These are phyloP conservation scores for Ganoderma sp. DNA, from an alignment of 1,284 basidiomycete genomes.

Conservation along the genomic window DNA sequence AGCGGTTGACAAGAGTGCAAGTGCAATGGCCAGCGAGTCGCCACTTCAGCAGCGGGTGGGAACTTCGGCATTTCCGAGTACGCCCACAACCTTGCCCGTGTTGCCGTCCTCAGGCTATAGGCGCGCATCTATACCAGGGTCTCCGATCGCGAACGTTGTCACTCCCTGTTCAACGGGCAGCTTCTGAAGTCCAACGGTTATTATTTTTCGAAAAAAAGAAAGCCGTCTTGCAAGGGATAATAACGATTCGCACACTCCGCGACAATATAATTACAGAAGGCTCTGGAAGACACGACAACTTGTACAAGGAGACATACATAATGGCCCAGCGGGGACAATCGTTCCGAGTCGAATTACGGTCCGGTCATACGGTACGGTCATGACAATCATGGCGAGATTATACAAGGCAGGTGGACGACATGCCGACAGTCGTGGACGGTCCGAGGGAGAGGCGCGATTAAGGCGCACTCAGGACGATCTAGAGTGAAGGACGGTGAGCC, in stretches of 20 bases:
- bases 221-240: not conserved
- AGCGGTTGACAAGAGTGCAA: not conserved
- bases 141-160: not conserved
- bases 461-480: conserved; percentile 63
- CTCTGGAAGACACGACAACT: conserved; percentile 9
- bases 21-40: not conserved
- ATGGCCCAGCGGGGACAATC: conserved; percentile 7
- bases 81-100: not conserved
- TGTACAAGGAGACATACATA: conserved; percentile 1
- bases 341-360: conserved; percentile 11
- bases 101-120: not conserved
- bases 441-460: conserved; percentile 37
- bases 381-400: conserved; percentile 22
- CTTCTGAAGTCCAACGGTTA: not conserved
- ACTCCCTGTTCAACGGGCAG: not conserved
- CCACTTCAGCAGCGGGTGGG: not conserved
- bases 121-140: not conserved
- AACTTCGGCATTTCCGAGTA: not conserved
- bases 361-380: conserved; percentile 23
- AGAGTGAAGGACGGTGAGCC: conserved; percentile 19
- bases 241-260: not conserved
- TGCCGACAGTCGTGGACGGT: not conserved
- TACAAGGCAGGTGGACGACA: conserved; percentile 7
- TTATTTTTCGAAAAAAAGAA: no score
- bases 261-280: not conserved